Evolutionary conservation across 2,329 filamentous ascomycete genomes (phyloP), one percentile per base, ranked within the genome.

Genomic region (Penicillium griseofulvum): DNA sequence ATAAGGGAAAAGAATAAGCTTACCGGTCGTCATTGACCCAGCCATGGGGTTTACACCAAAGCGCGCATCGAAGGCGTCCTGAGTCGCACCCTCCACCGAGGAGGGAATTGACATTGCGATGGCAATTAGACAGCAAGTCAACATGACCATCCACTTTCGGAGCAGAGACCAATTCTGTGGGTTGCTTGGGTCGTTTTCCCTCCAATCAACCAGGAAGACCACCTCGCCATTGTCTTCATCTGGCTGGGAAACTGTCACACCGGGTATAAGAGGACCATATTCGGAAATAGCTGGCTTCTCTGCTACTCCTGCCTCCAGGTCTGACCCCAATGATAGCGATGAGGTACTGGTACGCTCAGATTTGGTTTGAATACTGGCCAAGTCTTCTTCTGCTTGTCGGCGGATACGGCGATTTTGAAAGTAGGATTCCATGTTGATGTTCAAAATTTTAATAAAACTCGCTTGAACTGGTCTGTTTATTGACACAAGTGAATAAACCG

Each of bases 1-100:
- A 19, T 7, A 16, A 10, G 3, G 2, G 5, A 19, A 17, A 34
- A 14, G 8, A 28, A 36, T 29, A 34, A 17, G 14, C 49, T 17
- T 46, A 52, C 55, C 57, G 17, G 57, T 59, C 11, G 51, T 47
- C 50, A 60, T 55, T 4, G 56, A 59, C 38, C 56, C 57, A 19
- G 57, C 57, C 51, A 60, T 51, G 29, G 52, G 19, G 28, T 49
- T 53, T 8, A 59, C 52, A 42, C 42, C 51, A 41, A 51, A 60
- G 37, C 34, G 42, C 1, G 44, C 50, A 39, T 54, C 44, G 42
- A 59, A 58, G 14, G 52, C 49, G 17, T 55, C 46, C 44, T 57
- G 49, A 8, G 54, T 51, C 12, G 56, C 42, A 19, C 57, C 50
- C 31, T 59, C 57, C 10, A 59, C 43, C 4, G 57, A 59, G 17